Evolutionary conservation across 2,329 filamentous ascomycete species (phyloP).

Genomic region (Rhynchosporium secalis): DNA sequence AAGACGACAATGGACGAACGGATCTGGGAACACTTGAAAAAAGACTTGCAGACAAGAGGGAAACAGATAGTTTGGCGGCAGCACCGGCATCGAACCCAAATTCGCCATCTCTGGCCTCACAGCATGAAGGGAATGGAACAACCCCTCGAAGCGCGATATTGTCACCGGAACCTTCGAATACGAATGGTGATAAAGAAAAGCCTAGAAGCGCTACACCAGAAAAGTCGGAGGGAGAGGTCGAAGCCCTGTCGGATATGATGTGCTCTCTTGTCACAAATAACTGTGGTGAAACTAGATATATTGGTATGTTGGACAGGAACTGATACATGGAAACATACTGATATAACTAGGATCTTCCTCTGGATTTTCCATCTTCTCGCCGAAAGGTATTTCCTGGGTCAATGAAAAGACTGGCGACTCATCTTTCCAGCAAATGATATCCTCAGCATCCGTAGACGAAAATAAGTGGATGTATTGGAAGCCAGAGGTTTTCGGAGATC

Average conservation of each 20-base stretch:
- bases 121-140: slow-evolving; percentile 42
- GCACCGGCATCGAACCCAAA: slow-evolving; percentile 35
- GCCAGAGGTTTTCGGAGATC: slow-evolving; percentile 91
- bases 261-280: slow-evolving; percentile 96
- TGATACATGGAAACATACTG: slow-evolving; percentile 63
- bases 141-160: slow-evolving; percentile 50
- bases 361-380: slow-evolving; percentile 97
- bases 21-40: slow-evolving; percentile 88
- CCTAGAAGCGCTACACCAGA: slow-evolving; percentile 42
- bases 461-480: slow-evolving; percentile 98
- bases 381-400: slow-evolving; percentile 97
- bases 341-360: slow-evolving; percentile 76
- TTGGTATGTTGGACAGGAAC: slow-evolving; percentile 59
- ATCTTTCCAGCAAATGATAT: slow-evolving; percentile 94
- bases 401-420: slow-evolving; percentile 96
- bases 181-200: slow-evolving; percentile 28
- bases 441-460: slow-evolving; percentile 84
- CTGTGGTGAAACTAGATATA: slow-evolving; percentile 91
- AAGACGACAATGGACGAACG: slow-evolving; percentile 81
- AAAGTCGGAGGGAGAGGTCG: slow-evolving; percentile 69
- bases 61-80: slow-evolving; percentile 35
- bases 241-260: slow-evolving; percentile 96
- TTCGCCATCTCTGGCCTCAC: slow-evolving; percentile 46
- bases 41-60: slow-evolving; percentile 60
- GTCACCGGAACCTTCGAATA: slow-evolving; percentile 47